These are phyloP conservation scores for Kwoniella newhampshirensis DNA, from an alignment of 768 basidiomycete species.

Conservation along the genomic window DNA sequence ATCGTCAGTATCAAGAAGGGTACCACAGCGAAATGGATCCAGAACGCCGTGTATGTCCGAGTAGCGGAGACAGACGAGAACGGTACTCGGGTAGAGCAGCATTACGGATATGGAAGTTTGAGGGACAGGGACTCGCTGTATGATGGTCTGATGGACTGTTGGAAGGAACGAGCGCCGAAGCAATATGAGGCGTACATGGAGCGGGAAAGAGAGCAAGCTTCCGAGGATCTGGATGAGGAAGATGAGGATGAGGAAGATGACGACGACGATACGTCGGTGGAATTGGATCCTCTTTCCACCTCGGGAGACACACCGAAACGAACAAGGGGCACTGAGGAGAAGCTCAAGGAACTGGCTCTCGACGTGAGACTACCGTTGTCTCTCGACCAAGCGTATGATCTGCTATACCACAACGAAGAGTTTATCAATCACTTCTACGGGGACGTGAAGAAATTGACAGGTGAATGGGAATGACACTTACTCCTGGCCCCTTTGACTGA, in stretches of 20 bases:
- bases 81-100: constrained; percentile 6
- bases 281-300: background rate
- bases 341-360: constrained; percentile 25
- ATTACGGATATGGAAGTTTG: constrained; percentile 34
- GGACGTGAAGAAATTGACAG: constrained; percentile 27
- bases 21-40: constrained; percentile 41
- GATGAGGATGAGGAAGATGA: background rate
- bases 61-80: constrained; percentile 8
- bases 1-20: constrained; percentile 19
- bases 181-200: constrained; percentile 13
- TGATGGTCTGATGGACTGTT: constrained; percentile 19
- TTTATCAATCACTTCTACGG: constrained; percentile 26
- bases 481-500: no score
- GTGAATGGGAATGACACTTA: constrained; percentile 21
- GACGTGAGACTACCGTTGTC: constrained; percentile 25
- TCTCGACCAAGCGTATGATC: constrained; percentile 25
- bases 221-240: constrained; percentile 3
- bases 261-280: background rate
- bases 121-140: constrained; percentile 29
- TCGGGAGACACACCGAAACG: background rate
- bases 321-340: constrained; percentile 18
- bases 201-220: background rate
- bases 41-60: constrained; percentile 31
- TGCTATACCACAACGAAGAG: constrained; percentile 30
- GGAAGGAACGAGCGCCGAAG: constrained; percentile 27